Conservation (phyloP, 768 basidiomycete species). For the Mycena floridula region DNA sequence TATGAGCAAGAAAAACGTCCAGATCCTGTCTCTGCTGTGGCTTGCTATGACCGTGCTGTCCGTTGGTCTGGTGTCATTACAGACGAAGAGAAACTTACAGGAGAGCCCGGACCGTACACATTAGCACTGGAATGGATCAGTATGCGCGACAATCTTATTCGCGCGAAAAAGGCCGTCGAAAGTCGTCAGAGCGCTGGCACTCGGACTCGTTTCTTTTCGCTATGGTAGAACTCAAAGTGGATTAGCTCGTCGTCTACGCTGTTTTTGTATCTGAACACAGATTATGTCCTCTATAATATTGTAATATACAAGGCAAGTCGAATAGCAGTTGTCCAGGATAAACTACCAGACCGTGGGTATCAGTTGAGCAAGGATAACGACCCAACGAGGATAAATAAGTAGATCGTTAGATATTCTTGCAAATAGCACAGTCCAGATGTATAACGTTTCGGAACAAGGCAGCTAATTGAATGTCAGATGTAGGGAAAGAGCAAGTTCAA, state of each 20-base stretch:
- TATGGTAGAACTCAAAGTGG: too few species aligned
- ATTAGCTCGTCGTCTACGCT: too few species aligned
- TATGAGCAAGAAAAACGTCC: constrained; percentile 37
- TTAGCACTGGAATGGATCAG: constrained; percentile 56
- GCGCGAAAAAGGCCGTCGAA: constrained; percentile 29
- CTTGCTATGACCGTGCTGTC: constrained; percentile 65
- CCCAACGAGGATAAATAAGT: constrained; percentile 15
- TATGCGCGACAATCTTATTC: constrained; percentile 55
- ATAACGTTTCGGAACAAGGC: constrained; percentile 78
- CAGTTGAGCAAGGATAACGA: too few species aligned
- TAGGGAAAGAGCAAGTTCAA: constrained; percentile 1
- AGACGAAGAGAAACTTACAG: constrained; percentile 27
- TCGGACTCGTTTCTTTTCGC: too few species aligned
- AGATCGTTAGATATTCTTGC: constrained; percentile 75
- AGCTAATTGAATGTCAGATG: constrained; percentile 38
- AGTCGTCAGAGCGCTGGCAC: too few species aligned
- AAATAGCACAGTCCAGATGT: constrained; percentile 74
- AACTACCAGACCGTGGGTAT: background rate
- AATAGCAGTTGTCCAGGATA: background rate
- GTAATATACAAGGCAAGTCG: background rate
- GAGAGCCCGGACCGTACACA: constrained; percentile 43
- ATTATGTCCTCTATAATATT: background rate
- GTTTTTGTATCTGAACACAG: too few species aligned
- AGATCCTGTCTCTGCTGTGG: constrained; percentile 36
- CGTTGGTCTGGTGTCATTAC: constrained; percentile 53